phyloP scores from a whole-genome alignment of 2,329 filamentous ascomycete species.

The Ophiostoma montium region DNA sequence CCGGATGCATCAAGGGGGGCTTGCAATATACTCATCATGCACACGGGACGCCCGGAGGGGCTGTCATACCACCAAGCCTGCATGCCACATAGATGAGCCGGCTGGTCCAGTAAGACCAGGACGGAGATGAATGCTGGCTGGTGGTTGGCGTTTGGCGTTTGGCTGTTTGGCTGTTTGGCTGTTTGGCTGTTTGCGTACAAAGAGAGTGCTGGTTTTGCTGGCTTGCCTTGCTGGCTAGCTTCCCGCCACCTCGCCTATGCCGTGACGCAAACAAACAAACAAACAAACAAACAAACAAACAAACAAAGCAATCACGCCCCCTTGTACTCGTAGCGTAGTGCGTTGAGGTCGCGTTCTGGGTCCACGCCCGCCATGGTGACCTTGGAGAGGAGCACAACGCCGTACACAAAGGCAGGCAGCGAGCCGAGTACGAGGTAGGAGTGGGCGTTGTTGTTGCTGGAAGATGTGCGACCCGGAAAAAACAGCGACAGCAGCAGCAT shows the following conservation, averaged over 20 bases:
- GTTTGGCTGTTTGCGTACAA: no score
- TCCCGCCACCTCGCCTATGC: no score
- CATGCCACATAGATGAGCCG: no score
- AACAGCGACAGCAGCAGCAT: conserved; percentile 33
- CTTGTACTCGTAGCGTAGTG: conserved; percentile 52
- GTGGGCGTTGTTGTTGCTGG: conserved; percentile 5
- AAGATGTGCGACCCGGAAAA: conserved; percentile 19
- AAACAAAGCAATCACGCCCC: conserved; percentile 49
- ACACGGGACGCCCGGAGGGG: not conserved
- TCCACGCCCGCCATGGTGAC: conserved; percentile 54
- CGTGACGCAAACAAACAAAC: no score
- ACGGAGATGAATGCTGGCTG: no score
- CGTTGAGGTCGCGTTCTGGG: conserved; percentile 47
- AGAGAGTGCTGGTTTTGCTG: no score
- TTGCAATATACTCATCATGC: not conserved
- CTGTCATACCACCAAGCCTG: not conserved
- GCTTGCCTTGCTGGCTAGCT: no score
- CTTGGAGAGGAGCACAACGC: conserved; percentile 46
- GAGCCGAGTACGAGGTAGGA: conserved; percentile 25
- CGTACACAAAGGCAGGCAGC: conserved; percentile 45
- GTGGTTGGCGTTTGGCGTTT: no score
- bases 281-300: no score
- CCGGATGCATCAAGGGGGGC: not conserved
- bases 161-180: no score
- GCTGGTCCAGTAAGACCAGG: no score